Base-by-base conservation (phyloP, 495 filamentous ascomycete genomes). In the Hypomontagnella monticulosa region DNA sequence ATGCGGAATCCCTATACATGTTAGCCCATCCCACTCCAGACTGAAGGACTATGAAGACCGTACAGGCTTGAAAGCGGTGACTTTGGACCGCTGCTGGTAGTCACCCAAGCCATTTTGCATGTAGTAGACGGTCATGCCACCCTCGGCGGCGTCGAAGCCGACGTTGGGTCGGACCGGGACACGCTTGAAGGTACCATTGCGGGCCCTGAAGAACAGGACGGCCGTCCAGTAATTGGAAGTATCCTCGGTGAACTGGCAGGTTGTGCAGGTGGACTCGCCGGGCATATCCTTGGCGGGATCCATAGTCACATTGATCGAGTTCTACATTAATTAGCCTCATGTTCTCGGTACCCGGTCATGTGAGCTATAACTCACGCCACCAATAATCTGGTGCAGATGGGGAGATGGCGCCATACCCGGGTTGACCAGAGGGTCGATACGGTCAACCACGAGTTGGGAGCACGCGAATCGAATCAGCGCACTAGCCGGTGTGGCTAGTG, bases 201-300 rank as follows among this genome's bases (percentile, higher is more conserved):
- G 67, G 9, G 76, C 72, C 12, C 65, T 65, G 67, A 77, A 79
- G 71, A 74, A 79, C 38, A 80, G 70, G 7, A 73, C 63, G 2
- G 77, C 76, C 1, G 76, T 78, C 76, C 76, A 78, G 56, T 79
- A 78, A 70, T 78, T 78, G 9, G 73, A 76, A 10, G 72, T 73
- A 33, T 76, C 73, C 27, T 76, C 72, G 10, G 66, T 67, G 65
- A 73, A 76, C 48, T 70, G 72, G 49, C 72, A 76, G 9, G 62
- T 73, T 1, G 72, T 74, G 49, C 73, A 74, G 34, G 57, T 63
- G 2, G 70, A 71, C 38, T 61, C 61, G 40, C 54, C 53, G 3
- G 74, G 52, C 64, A 75, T 69, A 19, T 76, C 73, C 34, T 71
- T 72, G 9, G 60, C 66, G 12, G 67, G 67, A 19, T 73, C 63